A percentile compares a stretch with the other conserved stretches of the same genome.
Evolutionary conservation across 352 stramenopile species (phyloP).

Genomic region (Phytophthora podocarpi): DNA sequence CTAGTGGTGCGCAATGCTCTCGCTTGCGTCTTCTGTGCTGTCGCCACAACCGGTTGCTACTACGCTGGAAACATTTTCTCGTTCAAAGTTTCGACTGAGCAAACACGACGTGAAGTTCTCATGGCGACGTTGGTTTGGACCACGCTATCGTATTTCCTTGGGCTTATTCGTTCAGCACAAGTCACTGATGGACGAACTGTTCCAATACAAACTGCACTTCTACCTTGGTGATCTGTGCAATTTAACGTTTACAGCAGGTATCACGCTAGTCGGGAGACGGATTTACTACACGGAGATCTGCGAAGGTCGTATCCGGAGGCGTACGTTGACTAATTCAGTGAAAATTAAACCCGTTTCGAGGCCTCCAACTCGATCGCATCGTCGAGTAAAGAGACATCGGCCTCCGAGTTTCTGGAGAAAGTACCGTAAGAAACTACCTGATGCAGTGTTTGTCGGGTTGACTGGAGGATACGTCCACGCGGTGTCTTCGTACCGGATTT

Average conservation of each 20-base stretch:
- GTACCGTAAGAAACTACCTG: background rate
- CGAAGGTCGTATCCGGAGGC: constrained; percentile 7
- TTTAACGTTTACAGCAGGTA: constrained; percentile 18
- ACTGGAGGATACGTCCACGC: constrained; percentile 33
- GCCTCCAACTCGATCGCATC: background rate
- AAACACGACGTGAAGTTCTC: constrained; percentile 22
- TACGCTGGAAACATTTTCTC: constrained; percentile 30
- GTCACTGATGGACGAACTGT: constrained; percentile 16
- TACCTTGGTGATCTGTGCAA: constrained; percentile 26
- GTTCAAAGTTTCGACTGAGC: constrained; percentile 14
- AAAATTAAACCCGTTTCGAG: no score
- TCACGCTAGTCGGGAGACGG: background rate
- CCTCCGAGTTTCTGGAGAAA: constrained; percentile 9
- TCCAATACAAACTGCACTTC: constrained; percentile 33
- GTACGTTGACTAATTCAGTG: background rate
- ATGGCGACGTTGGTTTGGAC: constrained; percentile 28
- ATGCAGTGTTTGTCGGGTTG: background rate
- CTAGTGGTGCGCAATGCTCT: constrained; percentile 24
- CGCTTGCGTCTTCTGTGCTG: constrained; percentile 11
- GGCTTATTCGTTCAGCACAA: constrained; percentile 23
- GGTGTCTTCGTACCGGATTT: constrained; percentile 10
- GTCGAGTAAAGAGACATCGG: background rate
- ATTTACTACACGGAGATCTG: constrained; percentile 25
- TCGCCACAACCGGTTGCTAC: constrained; percentile 18
- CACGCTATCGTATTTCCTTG: constrained; percentile 16